Conservation (phyloP, 2,329 filamentous ascomycete species). For the Aspergillus ustus region DNA sequence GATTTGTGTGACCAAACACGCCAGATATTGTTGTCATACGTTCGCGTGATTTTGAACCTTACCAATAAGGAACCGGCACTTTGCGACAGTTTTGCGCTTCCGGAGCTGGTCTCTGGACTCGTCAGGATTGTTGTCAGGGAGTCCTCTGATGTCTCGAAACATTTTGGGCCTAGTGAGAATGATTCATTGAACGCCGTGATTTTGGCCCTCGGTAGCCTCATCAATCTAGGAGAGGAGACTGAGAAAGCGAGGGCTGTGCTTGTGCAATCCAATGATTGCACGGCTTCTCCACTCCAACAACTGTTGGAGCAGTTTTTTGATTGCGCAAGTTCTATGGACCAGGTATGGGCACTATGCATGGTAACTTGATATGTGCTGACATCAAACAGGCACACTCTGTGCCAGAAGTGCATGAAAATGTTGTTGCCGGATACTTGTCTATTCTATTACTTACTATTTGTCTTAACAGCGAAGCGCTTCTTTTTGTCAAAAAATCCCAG, state of each 20-base stretch:
- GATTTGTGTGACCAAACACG: conserved; percentile 23
- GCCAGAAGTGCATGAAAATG: conserved; percentile 76
- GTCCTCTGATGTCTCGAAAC: conserved; percentile 35
- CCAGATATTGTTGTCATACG: conserved; percentile 46
- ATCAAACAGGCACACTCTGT: conserved; percentile 55
- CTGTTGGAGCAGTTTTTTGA: conserved; percentile 71
- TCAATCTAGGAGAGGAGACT: conserved; percentile 85
- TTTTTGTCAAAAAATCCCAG: conserved; percentile 46
- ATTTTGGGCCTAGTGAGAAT: conserved; percentile 48
- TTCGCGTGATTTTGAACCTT: conserved; percentile 80
- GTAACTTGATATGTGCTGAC: conserved; percentile 17
- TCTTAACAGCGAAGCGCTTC: conserved; percentile 55
- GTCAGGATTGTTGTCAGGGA: conserved; percentile 41
- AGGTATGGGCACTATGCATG: conserved; percentile 59
- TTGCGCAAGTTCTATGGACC: conserved; percentile 66
- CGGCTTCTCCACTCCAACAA: conserved; percentile 56
- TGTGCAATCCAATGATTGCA: conserved; percentile 44
- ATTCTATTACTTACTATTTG: conserved; percentile 83
- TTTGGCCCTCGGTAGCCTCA: conserved; percentile 78
- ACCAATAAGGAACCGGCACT: conserved; percentile 78
- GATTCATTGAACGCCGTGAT: conserved; percentile 73
- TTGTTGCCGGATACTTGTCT: conserved; percentile 84
- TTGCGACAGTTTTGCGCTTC: conserved; percentile 67
- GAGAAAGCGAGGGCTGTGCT: conserved; percentile 61
- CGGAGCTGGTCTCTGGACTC: conserved; percentile 42